Base-by-base conservation (phyloP, 192 early-diverging fungal genomes). In the Entrophospora sp. region DNA sequence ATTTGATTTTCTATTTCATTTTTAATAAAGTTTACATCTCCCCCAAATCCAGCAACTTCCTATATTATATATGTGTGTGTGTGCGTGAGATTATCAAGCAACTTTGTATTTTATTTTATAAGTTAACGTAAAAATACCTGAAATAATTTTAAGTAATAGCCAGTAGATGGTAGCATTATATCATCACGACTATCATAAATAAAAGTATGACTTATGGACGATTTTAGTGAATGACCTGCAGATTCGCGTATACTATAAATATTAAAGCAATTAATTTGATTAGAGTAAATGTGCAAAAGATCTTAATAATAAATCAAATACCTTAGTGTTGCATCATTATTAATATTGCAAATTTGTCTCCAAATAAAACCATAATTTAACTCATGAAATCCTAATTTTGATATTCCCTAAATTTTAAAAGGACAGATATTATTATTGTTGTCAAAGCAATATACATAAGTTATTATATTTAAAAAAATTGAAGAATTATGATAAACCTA, bases 171-270 rank as follows among this genome's bases (percentile, higher is more conserved):
- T 43, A 95, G 73, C 32, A 86, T 79, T 4, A 76, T 60, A 61
- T 90, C 88, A 66, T 98, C 89, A 28, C 96, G 84, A 18, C 69
- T 73, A 52, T 98, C 96, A 43, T 75, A 67, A 0, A 79, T 66
- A 65, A 83, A 82, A 49, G 80, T 75, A 73, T 92, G 85, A 7
- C 73, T 71, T 13, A 96, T 36, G 0, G 91, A 77, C 3, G 90
- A 87, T 72, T 98, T 98, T 49, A 91, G 76, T 20, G 85, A 81
- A 71, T 96, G 90, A 13, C 91, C 93, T 12, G 86, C 91, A 24
- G 89, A 86, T 48, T 83, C 73, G 16, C 91, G 84, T 60, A 95
- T 75, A 51, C 84, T 85, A 65, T 5, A 53, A 49, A 27, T 14
- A 59, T 35, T 48, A 53, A 20, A 10, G 7, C 31, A 9, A 12